These are phyloP conservation scores for Xylariaceae sp. DNA, from an alignment of 2,329 filamentous ascomycete genomes.

Conservation along the genomic window DNA sequence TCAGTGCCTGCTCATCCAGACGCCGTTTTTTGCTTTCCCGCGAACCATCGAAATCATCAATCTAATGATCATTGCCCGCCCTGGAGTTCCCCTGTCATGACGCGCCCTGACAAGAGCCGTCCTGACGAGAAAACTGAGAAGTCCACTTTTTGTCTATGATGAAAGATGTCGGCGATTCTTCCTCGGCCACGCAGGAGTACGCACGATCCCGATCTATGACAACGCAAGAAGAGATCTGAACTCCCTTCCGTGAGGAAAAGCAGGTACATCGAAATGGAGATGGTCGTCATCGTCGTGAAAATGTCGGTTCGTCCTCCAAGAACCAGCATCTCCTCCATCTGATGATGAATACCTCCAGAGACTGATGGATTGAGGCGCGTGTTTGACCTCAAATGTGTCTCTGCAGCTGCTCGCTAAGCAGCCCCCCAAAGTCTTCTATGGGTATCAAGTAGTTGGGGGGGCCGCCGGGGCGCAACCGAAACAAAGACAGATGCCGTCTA, in stretches of 20 bases:
- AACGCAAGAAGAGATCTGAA: constrained; percentile 22
- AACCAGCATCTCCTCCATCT: constrained; percentile 21
- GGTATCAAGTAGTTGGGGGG: constrained; percentile 29
- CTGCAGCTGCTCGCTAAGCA: constrained; percentile 26
- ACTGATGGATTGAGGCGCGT: constrained; percentile 21
- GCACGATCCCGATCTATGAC: constrained; percentile 26
- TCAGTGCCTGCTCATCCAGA: constrained; percentile 25
- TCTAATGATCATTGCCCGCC: constrained; percentile 27
- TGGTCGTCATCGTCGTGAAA: constrained; percentile 26
- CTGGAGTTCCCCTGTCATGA: constrained; percentile 19
- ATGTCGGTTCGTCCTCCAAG: constrained; percentile 16
- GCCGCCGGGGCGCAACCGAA: constrained; percentile 23
- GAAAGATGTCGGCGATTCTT: constrained; percentile 27
- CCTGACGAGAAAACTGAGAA: constrained; percentile 51
- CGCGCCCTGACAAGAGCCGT: constrained; percentile 13
- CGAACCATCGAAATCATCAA: constrained; percentile 27
- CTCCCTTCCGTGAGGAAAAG: constrained; percentile 25
- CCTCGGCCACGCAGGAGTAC: constrained; percentile 22
- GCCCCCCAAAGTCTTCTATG: constrained; percentile 26
- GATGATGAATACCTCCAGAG: constrained; percentile 21
- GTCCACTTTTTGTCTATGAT: constrained; percentile 60
- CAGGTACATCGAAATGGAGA: constrained; percentile 26
- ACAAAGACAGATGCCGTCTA: constrained; percentile 30
- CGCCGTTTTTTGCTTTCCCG: constrained; percentile 21
- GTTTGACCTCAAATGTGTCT: constrained; percentile 24